phyloP scores from a whole-genome alignment of 2,329 filamentous ascomycete species.

The Monascus ruber region DNA sequence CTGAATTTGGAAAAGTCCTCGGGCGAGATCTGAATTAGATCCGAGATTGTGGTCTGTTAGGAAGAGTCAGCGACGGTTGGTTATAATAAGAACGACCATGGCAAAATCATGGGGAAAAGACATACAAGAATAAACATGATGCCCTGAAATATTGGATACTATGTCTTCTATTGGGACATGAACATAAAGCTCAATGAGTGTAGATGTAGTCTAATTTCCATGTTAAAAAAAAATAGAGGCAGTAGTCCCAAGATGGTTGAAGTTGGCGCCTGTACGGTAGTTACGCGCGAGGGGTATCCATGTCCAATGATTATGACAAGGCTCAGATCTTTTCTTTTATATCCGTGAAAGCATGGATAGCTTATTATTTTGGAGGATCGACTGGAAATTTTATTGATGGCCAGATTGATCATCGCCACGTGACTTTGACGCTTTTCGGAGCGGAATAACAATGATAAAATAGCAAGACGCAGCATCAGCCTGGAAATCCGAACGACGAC shows the following conservation, averaged over 20 bases:
- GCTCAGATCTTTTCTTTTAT: too few relatives aligned
- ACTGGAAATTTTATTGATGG: constrained; percentile 2
- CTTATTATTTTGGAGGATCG: constrained; percentile 1
- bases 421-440: constrained; percentile 9
- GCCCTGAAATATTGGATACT: background rate
- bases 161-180: too few relatives aligned
- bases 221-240: too few relatives aligned
- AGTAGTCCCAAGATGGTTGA: too few relatives aligned
- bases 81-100: constrained; percentile 11
- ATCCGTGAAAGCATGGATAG: too few relatives aligned
- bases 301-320: too few relatives aligned
- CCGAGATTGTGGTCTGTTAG: constrained; percentile 74
- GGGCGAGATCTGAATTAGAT: constrained; percentile 85
- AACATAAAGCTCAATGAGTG: too few relatives aligned
- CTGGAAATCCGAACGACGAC: background rate
- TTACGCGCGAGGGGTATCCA: too few relatives aligned
- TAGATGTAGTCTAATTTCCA: too few relatives aligned
- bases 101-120: constrained; percentile 14
- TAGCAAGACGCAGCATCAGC: background rate
- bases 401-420: constrained; percentile 1
- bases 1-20: constrained; percentile 76
- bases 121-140: constrained; percentile 42
- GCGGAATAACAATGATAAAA: constrained; percentile 10
- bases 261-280: too few relatives aligned
- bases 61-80: constrained; percentile 6